Conservation (phyloP, 306 rosid genomes). For the Malus fusca region DNA sequence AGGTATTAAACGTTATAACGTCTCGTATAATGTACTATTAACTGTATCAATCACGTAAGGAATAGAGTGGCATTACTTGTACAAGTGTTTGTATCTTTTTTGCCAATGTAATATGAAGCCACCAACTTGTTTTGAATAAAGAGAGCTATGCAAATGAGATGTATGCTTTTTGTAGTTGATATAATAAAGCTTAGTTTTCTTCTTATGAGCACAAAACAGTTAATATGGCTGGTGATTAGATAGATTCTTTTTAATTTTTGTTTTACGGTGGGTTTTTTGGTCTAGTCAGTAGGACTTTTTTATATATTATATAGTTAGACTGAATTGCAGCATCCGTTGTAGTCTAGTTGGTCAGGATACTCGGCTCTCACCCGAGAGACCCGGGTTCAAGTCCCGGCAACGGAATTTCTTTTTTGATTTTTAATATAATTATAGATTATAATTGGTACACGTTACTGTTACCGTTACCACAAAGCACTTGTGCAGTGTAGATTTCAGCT, state of each 20-base stretch:
- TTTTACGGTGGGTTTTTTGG: no score
- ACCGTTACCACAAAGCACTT: no score
- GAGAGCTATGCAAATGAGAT: background rate
- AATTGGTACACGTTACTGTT: no score
- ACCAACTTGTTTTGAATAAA: background rate
- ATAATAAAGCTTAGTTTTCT: background rate
- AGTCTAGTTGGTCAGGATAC: conserved; percentile 7
- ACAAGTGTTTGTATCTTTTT: background rate
- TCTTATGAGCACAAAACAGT: background rate
- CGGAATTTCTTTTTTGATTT: background rate
- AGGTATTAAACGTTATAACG: background rate
- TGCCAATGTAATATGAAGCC: background rate
- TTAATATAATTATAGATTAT: no score
- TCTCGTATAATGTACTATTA: background rate
- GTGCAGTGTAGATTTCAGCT: no score
- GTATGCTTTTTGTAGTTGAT: background rate
- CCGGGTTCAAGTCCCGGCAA: conserved; percentile 19
- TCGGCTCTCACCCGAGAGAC: conserved; percentile 4
- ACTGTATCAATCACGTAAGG: conserved; percentile 1
- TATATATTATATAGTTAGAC: rapidly evolving
- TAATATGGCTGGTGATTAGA: no score
- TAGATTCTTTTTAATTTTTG: no score
- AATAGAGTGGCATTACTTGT: background rate
- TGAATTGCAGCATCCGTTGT: background rate
- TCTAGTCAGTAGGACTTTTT: rapidly evolving